Conservation (phyloP, 2,329 filamentous ascomycete genomes). For the Nemania abortiva region DNA sequence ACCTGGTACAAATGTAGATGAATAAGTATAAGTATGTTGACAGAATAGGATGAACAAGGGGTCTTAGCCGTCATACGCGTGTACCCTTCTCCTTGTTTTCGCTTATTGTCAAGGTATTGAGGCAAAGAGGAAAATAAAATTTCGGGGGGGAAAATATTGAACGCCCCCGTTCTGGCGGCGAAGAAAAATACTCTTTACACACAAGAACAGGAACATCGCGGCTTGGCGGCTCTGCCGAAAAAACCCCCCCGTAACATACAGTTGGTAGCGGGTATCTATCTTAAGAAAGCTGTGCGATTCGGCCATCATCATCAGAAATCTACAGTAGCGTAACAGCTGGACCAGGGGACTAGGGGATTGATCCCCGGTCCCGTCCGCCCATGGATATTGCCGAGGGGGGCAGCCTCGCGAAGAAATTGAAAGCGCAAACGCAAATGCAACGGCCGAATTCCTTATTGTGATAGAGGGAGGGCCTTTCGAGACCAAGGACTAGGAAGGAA, state of each 20-base stretch:
- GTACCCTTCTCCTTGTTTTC: background rate
- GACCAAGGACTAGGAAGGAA: constrained; percentile 3
- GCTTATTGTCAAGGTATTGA: background rate
- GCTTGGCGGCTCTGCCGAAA: constrained; percentile 19
- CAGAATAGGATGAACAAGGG: constrained; percentile 17
- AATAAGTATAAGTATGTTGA: background rate
- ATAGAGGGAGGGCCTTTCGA: background rate
- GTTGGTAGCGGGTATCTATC: background rate
- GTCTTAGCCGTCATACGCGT: constrained; percentile 23
- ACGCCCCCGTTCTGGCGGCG: background rate
- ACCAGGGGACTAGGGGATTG: constrained; percentile 18
- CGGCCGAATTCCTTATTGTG: constrained; percentile 12
- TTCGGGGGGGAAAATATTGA: background rate
- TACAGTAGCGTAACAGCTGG: constrained; percentile 38
- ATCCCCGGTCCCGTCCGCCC: constrained; percentile 16
- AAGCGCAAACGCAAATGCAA: constrained; percentile 4
- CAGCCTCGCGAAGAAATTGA: constrained; percentile 11
- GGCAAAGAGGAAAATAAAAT: background rate
- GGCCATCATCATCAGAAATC: constrained; percentile 40
- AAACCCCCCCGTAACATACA: constrained; percentile 4
- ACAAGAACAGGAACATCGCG: background rate
- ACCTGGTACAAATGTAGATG: background rate
- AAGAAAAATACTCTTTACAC: background rate
- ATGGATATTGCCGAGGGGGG: constrained; percentile 14
- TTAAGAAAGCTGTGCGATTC: constrained; percentile 40